These are phyloP conservation scores for Simmondsia chinensis DNA, from an alignment of 148 eudicot species.

Conservation along the genomic window DNA sequence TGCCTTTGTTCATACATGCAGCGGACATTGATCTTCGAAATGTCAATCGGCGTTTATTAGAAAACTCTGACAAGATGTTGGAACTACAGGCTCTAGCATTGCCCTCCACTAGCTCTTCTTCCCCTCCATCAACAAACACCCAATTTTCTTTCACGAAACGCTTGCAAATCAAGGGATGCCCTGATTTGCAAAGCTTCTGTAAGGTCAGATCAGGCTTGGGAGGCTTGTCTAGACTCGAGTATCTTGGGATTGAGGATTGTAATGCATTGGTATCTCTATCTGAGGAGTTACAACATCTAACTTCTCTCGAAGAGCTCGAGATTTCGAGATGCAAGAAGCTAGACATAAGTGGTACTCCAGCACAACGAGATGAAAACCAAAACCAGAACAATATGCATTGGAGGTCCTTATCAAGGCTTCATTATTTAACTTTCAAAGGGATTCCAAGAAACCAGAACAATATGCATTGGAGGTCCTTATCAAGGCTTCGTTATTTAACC, in stretches of 20 bases:
- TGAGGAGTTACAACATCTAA: background rate
- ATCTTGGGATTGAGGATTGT: conserved; percentile 10
- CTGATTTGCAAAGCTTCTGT: conserved; percentile 3
- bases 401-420: background rate
- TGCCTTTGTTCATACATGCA: conserved; percentile 10
- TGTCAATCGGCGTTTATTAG: conserved; percentile 14
- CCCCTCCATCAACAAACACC: too few relatives aligned
- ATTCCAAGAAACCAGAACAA: too few relatives aligned
- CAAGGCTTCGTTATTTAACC: conserved; percentile 3
- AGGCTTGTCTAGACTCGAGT: conserved; percentile 5
- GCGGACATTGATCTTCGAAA: conserved; percentile 9
- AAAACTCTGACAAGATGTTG: conserved; percentile 6
- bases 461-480: conserved; percentile 2
- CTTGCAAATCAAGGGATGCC: conserved; percentile 16
- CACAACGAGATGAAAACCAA: background rate
- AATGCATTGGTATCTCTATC: conserved; percentile 7
- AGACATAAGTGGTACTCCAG: background rate
- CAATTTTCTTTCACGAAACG: background rate
- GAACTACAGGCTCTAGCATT: too few relatives aligned
- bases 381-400: background rate
- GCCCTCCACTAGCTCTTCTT: too few relatives aligned
- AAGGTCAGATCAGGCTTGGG: conserved; percentile 8
- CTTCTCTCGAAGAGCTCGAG: conserved; percentile 9
- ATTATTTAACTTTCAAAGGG: background rate
- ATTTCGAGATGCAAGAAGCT: conserved; percentile 19